These are phyloP conservation scores for Lasiodiplodia hormozganensis DNA, from an alignment of 2,329 filamentous ascomycete species.

Conservation along the genomic window DNA sequence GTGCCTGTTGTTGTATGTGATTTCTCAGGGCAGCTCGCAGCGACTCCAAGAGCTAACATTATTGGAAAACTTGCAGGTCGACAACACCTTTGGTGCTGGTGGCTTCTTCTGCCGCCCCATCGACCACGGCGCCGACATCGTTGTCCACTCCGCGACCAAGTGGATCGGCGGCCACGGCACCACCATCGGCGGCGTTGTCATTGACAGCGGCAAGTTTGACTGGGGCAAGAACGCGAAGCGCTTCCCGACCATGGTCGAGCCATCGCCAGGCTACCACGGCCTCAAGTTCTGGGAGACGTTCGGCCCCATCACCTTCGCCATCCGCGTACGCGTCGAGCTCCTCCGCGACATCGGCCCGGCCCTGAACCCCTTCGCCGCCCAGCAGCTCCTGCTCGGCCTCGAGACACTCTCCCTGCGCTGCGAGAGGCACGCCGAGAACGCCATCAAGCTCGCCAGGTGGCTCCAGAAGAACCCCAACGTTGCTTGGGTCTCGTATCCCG, in stretches of 20 bases:
- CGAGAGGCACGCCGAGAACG: conserved; percentile 86
- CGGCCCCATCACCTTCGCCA: conserved; percentile 79
- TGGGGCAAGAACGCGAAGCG: conserved; percentile 84
- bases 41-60: not conserved
- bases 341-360: conserved; percentile 83
- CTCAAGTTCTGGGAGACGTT: conserved; percentile 96
- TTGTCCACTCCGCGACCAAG: conserved; percentile 93
- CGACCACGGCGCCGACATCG: conserved; percentile 89
- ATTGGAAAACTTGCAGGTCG: conserved; percentile 61
- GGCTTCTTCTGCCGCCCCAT: conserved; percentile 89
- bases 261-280: conserved; percentile 87
- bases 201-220: conserved; percentile 92
- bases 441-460: conserved; percentile 79
- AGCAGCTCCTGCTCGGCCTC: conserved; percentile 86
- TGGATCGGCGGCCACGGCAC: conserved; percentile 98
- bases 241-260: conserved; percentile 93
- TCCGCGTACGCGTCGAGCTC: conserved; percentile 87
- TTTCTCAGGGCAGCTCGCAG: too few species aligned
- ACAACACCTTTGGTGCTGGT: conserved; percentile 95
- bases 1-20: conserved; percentile 60
- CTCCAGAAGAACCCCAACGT: conserved; percentile 84
- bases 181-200: conserved; percentile 83
- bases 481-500: conserved; percentile 92
- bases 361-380: conserved; percentile 89
- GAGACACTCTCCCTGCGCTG: conserved; percentile 89